Evolutionary conservation across 108 stramenopile species (phyloP), one percentile per base, ranked within the genome.

Genomic region (Fragilaria crotonensis): DNA sequence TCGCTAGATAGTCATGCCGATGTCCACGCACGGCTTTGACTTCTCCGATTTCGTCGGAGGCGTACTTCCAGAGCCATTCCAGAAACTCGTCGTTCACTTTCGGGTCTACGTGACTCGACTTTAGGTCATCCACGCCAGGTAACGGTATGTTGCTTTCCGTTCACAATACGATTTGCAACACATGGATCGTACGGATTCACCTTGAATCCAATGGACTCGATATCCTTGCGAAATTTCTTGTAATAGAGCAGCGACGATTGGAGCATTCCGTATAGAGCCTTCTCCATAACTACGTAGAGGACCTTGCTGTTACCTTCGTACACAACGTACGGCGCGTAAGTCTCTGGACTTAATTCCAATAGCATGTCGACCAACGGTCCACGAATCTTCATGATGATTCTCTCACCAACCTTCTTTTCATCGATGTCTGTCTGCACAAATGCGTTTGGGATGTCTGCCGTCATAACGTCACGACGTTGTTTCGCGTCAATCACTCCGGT

Each of bases 401-500:
- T 7, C 14, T 41, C 14, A 26, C 62, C 72, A 0, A 60, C 52
- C 17, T 48, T 51, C 2, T 58, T 54, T 27, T 61, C 72, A 0
- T 64, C 57, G 9, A 63, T 52, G 21, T 50, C 27, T 17, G 73
- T 68, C 48, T 80, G 74, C 2, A 80, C 33, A 54, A 80, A 80
- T 14, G 75, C 68, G 33, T 53, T 53, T 3, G 75, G 75, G 11
- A 80, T 52, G 32, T 80, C 79, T 22, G 48, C 25, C 11, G 61
- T 60, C 17, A 49, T 52, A 0, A 73, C 59, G 19, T 80, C 69
- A 32, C 79, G 33, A n/a, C 48, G 23, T 63, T 80, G 69, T 3
- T 64, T 29, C 17, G 79, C 72, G 50, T 77, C 72, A 33, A 77
- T 74, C 5, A 60, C 52, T 11, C 64, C 54, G n/a, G 72, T 66